Conservation (phyloP, 1,284 basidiomycete species). For the Trichosporon sp. region DNA sequence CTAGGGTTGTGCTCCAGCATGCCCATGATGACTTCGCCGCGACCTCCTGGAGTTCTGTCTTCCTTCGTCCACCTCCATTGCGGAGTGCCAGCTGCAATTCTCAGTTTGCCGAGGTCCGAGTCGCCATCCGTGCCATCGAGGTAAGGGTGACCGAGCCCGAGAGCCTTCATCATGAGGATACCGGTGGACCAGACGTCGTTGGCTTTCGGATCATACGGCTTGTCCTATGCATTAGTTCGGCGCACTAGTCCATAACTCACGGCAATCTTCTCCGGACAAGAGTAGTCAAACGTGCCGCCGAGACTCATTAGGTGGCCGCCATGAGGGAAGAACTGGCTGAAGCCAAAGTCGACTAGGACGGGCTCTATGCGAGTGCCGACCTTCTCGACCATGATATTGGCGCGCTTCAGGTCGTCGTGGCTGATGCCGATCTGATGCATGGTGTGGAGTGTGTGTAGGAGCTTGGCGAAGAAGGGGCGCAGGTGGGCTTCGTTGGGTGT, state of each 20-base stretch:
- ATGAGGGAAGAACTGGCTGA: conserved; percentile 37
- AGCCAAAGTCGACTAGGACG: conserved; percentile 43
- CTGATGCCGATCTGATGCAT: conserved; percentile 40
- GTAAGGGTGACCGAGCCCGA: conserved; percentile 37
- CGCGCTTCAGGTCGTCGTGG: conserved; percentile 47
- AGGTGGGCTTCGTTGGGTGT: conserved; percentile 2
- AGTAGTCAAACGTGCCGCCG: conserved; percentile 45
- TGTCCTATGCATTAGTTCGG: conserved; percentile 21
- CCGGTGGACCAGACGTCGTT: conserved; percentile 46
- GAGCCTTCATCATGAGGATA: conserved; percentile 38
- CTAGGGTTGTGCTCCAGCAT: conserved; percentile 36
- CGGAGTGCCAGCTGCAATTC: conserved; percentile 23
- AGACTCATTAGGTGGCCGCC: conserved; percentile 27
- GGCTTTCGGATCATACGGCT: conserved; percentile 32
- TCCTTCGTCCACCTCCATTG: conserved; percentile 20
- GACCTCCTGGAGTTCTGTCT: conserved; percentile 4
- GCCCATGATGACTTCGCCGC: conserved; percentile 27
- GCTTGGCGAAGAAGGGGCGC: conserved; percentile 34
- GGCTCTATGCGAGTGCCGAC: conserved; percentile 15
- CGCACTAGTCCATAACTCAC: conserved; percentile 19
- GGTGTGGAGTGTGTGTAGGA: conserved; percentile 33
- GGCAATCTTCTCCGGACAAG: conserved; percentile 42
- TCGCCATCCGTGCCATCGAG: conserved; percentile 17
- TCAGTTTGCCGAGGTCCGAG: conserved; percentile 21
- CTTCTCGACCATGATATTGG: conserved; percentile 33